Percentiles rank a stretch among this genome's conserved stretches.
Evolutionary conservation across 129 eudicot genomes (phyloP).

Genomic region (Helianthus tuberosus): DNA sequence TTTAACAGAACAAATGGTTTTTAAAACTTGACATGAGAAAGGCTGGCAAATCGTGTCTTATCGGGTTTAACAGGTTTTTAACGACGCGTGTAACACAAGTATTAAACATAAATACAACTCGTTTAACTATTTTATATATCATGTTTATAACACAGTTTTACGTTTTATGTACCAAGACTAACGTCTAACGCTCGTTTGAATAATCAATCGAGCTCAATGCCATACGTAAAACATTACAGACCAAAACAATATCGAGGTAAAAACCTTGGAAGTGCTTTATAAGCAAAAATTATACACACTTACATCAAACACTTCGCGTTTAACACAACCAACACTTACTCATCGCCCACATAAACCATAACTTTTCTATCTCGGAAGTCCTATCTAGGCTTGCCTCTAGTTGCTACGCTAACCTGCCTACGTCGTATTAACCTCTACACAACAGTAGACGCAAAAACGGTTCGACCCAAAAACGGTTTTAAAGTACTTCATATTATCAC

Average conservation of each 20-base stretch:
- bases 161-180: neutral
- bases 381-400: conserved; percentile 18
- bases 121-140: no score
- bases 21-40: no score
- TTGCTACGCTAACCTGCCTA: conserved; percentile 22
- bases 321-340: neutral
- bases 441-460: conserved; percentile 14
- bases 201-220: neutral
- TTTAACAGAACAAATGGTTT: no score
- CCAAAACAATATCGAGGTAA: neutral
- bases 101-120: no score
- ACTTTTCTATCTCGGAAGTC: conserved; percentile 20
- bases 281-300: conserved; percentile 13
- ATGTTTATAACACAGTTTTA: no score
- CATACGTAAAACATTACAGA: neutral
- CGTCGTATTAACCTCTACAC: conserved; percentile 3
- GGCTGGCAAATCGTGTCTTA: no score
- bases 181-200: neutral
- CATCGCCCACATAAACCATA: neutral
- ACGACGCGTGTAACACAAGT: no score
- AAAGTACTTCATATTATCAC: conserved; percentile 8
- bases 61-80: no score
- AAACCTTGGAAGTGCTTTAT: conserved; percentile 14
- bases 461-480: conserved; percentile 4
- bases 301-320: conserved; percentile 22